Evolutionary conservation across 1,139 yeast genomes (phyloP).

Genomic region (Candida sanyaensis): DNA sequence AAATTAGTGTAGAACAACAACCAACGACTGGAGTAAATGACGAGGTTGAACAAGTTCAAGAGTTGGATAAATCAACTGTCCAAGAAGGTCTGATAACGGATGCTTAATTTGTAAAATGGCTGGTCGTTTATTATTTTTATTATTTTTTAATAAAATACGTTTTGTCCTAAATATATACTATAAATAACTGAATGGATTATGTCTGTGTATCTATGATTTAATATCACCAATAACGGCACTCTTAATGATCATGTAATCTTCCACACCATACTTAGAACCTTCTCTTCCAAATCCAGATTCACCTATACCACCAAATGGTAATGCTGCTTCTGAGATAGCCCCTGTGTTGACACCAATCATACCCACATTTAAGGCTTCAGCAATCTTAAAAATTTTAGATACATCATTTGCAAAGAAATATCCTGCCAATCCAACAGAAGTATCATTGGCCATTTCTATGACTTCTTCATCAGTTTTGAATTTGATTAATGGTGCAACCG

Average conservation of each 20-base stretch:
- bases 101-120: no score
- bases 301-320: constrained; percentile 50
- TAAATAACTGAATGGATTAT: no score
- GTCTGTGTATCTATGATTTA: constrained; percentile 4
- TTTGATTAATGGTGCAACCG: constrained; percentile 75
- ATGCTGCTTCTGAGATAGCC: constrained; percentile 44
- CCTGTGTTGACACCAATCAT: constrained; percentile 52
- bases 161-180: not conserved
- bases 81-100: no score
- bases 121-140: no score
- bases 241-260: constrained; percentile 40
- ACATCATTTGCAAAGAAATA: constrained; percentile 46
- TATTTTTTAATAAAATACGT: no score
- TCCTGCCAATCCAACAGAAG: constrained; percentile 50
- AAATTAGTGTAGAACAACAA: no score
- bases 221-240: constrained; percentile 25
- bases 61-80: no score
- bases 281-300: constrained; percentile 53
- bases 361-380: constrained; percentile 46
- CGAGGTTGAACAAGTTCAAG: no score
- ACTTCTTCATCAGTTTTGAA: constrained; percentile 72
- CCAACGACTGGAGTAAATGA: no score
- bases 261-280: constrained; percentile 46
- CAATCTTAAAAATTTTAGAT: constrained; percentile 55
- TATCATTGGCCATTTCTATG: constrained; percentile 64